Base-by-base conservation (phyloP, 2,329 filamentous ascomycete species). In the Beauveria bassiana region DNA sequence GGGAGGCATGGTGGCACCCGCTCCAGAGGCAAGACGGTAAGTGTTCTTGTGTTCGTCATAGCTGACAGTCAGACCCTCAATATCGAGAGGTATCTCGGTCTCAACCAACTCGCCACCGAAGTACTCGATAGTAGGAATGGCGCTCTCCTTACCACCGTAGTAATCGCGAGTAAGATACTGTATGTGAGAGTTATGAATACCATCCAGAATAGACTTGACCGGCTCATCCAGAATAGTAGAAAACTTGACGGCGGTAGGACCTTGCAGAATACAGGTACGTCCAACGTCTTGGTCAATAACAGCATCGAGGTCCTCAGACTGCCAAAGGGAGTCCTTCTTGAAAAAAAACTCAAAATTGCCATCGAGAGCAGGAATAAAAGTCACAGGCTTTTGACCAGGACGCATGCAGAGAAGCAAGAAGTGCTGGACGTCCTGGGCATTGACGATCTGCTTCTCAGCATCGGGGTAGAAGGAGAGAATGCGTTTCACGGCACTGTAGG, bases 261-360 rank as follows among this genome's bases (percentile, higher is more conserved):
- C 96, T 74, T 99, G 95, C 43, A 99, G 81, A 72, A 99, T 97
- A 79, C 93, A 97, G 50, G 93, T 96, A 72, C 96, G 86, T 65
- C 91, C 93, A 63, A 99, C 95, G 72, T 99, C 96, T 76, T 98
- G 95, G 68, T 83, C 93, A 64, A 97, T 93, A 62, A 99, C 93
- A 59, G 95, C 95, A 70, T 96, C 93, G 12, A 99, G 82, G 70
- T 99, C 95, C 77, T 99, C 95, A 1, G 95, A 98, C 77, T 99
- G 95, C 95, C 95, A 99, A 8, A 99, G 84, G 1, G 95, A 99
- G 75, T 99, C 95, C 81, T 99, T 99, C 86, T 99, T 99, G 88
- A 99, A 99, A 81, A 91, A 99, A 78, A 96, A 96, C 73, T 99
- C 95, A 67, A 99, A 99, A 73, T 93, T 96, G 65, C 96, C 92